phyloP scores from a whole-genome alignment of 1,284 basidiomycete genomes.

The Ustilago trichophora region DNA sequence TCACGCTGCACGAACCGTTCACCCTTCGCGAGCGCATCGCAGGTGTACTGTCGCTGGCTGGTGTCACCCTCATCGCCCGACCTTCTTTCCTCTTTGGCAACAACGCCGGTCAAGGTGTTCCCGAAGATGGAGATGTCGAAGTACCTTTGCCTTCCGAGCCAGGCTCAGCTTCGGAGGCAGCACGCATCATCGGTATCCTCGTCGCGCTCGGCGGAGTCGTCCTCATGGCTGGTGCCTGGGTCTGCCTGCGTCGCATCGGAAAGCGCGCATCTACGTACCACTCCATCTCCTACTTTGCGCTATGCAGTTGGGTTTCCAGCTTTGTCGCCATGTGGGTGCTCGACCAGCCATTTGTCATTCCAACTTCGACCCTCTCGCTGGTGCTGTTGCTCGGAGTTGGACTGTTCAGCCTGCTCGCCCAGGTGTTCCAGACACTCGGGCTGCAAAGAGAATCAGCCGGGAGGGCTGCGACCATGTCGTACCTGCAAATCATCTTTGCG shows the following conservation, averaged over 20 bases:
- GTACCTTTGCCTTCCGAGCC: conserved; percentile 8
- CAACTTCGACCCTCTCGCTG: conserved; percentile 16
- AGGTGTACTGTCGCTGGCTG: conserved; percentile 73
- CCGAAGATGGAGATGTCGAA: conserved; percentile 36
- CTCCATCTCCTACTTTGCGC: conserved; percentile 75
- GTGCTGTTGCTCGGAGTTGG: conserved; percentile 42
- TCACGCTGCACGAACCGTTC: conserved; percentile 76
- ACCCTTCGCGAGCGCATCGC: conserved; percentile 74
- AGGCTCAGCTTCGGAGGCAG: conserved; percentile 17
- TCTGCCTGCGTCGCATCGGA: conserved; percentile 76
- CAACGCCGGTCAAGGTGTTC: conserved; percentile 17
- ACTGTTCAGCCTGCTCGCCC: conserved; percentile 45
- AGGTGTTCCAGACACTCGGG: conserved; percentile 51
- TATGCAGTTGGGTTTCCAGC: conserved; percentile 73
- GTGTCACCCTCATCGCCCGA: conserved; percentile 72
- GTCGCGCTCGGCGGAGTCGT: conserved; percentile 73
- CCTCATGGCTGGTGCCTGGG: conserved; percentile 75
- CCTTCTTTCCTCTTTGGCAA: conserved; percentile 46
- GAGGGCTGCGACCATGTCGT: conserved; percentile 44
- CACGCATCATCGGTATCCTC: conserved; percentile 64
- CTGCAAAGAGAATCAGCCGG: conserved; percentile 52
- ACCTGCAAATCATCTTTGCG: conserved; percentile 47
- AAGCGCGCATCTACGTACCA: conserved; percentile 79
- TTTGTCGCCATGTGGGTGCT: conserved; percentile 62
- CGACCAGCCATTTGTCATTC: conserved; percentile 38